Evolutionary conservation across 2,329 filamentous ascomycete genomes (phyloP).

Genomic region (Diatrype stigma): DNA sequence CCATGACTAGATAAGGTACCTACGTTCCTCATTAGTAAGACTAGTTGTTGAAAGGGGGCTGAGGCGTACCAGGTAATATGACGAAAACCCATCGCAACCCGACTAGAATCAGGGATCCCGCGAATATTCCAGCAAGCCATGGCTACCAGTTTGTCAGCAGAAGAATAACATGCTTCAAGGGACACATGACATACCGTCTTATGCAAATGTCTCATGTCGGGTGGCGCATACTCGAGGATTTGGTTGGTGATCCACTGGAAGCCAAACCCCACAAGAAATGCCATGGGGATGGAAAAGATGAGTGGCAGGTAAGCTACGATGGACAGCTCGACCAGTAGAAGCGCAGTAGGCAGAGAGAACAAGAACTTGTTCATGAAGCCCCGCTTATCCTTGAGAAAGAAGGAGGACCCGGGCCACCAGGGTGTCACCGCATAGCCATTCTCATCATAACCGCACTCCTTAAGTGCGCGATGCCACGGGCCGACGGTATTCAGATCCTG

Average conservation of each 20-base stretch:
- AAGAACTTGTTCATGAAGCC: constrained; percentile 79
- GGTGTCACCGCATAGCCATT: constrained; percentile 68
- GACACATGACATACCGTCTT: constrained; percentile 62
- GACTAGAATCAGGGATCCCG: constrained; percentile 77
- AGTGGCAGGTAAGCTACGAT: constrained; percentile 71
- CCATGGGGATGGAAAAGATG: constrained; percentile 70
- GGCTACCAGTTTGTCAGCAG: constrained; percentile 50
- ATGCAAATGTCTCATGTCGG: constrained; percentile 85
- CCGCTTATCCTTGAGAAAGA: constrained; percentile 71
- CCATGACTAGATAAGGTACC: constrained; percentile 62
- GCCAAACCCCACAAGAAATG: constrained; percentile 60
- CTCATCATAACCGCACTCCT: constrained; percentile 78
- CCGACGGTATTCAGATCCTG: constrained; percentile 82
- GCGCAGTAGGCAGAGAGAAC: constrained; percentile 81
- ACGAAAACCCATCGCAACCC: constrained; percentile 71
- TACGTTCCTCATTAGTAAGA: constrained; percentile 35
- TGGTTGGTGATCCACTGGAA: constrained; percentile 76
- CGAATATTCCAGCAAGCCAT: constrained; percentile 91
- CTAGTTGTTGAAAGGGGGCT: background rate
- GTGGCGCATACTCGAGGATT: constrained; percentile 74
- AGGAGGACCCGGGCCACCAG: constrained; percentile 68
- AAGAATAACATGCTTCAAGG: background rate
- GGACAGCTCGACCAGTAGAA: constrained; percentile 67
- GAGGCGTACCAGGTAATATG: constrained; percentile 63
- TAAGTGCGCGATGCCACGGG: constrained; percentile 78